Percentiles rank a stretch among this genome's conserved stretches.
phyloP scores from a whole-genome alignment of 164 flowering plant species.

The Stephania cephalantha region DNA sequence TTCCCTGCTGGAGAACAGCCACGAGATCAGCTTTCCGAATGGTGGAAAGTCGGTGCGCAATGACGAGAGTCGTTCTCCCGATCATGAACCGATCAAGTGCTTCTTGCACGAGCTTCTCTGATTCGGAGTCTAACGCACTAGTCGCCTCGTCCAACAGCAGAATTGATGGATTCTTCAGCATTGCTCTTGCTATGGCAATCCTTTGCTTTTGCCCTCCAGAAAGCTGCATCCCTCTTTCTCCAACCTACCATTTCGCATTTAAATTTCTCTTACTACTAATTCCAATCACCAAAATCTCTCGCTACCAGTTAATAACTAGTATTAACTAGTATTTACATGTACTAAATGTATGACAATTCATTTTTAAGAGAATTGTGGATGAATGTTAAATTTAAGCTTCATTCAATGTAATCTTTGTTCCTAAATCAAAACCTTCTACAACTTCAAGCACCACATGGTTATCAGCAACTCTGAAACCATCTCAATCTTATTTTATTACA shows the following conservation, averaged over 20 bases:
- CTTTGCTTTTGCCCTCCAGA: slow-evolving; percentile 99
- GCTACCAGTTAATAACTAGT: no score
- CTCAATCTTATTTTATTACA: slow-evolving; percentile 6
- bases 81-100: slow-evolving; percentile 96
- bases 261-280: not conserved
- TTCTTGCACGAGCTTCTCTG: slow-evolving; percentile 96
- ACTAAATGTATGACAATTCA: not conserved
- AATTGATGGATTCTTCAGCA: slow-evolving; percentile 95
- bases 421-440: not conserved
- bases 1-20: slow-evolving; percentile 88
- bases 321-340: no score
- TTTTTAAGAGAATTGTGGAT: not conserved
- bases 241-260: slow-evolving; percentile 52
- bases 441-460: slow-evolving; percentile 12
- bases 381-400: not conserved
- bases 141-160: slow-evolving; percentile 96
- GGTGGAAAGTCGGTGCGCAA: slow-evolving; percentile 96
- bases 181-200: slow-evolving; percentile 94
- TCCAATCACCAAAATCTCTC: not conserved
- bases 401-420: not conserved
- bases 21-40: slow-evolving; percentile 93
- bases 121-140: slow-evolving; percentile 92
- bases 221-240: slow-evolving; percentile 92
- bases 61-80: slow-evolving; percentile 94
- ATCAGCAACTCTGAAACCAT: slow-evolving; percentile 11